Percentiles rank a stretch among this genome's conserved stretches.
phyloP scores from a whole-genome alignment of 345 rosid genomes.

The Syzygium aromaticum region DNA sequence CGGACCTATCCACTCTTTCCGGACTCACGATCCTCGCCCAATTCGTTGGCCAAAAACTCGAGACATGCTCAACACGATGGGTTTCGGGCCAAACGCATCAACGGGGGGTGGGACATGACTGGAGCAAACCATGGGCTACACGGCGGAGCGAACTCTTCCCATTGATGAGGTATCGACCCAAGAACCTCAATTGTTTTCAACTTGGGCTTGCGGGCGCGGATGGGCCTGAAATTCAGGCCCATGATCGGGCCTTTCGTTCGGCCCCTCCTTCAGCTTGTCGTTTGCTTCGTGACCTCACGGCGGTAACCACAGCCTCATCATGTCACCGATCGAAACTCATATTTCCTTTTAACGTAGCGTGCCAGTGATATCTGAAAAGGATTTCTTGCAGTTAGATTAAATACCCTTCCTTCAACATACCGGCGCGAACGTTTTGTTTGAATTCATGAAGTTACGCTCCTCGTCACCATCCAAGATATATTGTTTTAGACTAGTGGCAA shows the following conservation, averaged over 20 bases:
- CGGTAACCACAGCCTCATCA: neutral
- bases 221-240: neutral
- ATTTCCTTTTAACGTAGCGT: neutral
- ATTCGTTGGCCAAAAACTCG: neutral
- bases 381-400: neutral
- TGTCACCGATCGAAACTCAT: neutral
- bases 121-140: no score
- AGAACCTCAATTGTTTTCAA: neutral
- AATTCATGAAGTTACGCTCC: neutral
- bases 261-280: neutral
- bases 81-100: neutral
- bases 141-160: no score
- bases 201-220: neutral
- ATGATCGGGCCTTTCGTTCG: neutral
- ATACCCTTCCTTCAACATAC: neutral
- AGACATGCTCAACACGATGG: neutral
- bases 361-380: neutral
- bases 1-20: neutral
- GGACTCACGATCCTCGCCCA: neutral
- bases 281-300: neutral
- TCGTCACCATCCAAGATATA: neutral
- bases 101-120: no score
- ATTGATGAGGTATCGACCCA: neutral
- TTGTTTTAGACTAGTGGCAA: neutral
- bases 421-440: neutral